Evolutionary conservation across 1,284 basidiomycete genomes (phyloP).

Genomic region (Naganishia liquefaciens): DNA sequence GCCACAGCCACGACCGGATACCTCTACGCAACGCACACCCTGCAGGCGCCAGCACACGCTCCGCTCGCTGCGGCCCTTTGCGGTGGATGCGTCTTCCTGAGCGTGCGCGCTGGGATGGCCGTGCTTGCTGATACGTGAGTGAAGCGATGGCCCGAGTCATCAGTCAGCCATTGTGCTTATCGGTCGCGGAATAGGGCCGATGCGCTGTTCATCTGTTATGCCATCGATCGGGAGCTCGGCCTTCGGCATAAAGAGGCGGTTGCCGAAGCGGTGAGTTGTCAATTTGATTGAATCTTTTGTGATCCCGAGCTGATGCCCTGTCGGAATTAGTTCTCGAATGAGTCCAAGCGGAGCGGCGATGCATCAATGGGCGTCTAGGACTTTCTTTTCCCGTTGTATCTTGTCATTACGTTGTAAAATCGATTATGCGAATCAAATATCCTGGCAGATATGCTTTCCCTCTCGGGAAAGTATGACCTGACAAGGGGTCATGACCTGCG

Average conservation of each 20-base stretch:
- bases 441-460: no score
- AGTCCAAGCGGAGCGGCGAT: background rate
- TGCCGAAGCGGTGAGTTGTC: conserved; percentile 64
- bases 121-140: conserved; percentile 74
- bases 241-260: conserved; percentile 67
- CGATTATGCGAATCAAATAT: background rate
- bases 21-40: conserved; percentile 80
- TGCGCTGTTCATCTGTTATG: conserved; percentile 82
- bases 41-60: conserved; percentile 74
- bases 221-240: conserved; percentile 76
- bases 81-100: conserved; percentile 75
- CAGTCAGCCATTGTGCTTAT: background rate
- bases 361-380: background rate
- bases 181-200: conserved; percentile 61
- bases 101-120: conserved; percentile 77
- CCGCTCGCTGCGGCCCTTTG: conserved; percentile 74
- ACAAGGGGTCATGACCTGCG: no score
- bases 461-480: no score
- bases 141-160: conserved; percentile 38
- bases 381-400: background rate
- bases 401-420: background rate
- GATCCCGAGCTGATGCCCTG: background rate
- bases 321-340: conserved; percentile 2
- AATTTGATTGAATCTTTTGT: background rate
- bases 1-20: conserved; percentile 81